Conservation (phyloP, 306 rosid genomes). For the Cucumis sativus region DNA sequence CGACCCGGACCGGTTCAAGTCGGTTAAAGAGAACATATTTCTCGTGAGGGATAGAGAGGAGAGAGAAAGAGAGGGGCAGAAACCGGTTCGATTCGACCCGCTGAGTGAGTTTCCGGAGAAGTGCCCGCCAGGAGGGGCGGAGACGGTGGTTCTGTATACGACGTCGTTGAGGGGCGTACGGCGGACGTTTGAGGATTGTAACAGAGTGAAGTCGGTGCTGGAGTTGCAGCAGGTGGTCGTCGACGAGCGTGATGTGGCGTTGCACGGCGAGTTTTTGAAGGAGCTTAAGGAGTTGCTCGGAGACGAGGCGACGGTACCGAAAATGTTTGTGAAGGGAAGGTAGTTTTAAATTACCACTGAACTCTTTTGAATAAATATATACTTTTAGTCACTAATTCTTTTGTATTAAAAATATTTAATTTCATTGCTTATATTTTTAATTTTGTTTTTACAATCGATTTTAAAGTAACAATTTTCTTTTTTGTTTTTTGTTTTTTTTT, state of each 20-base stretch:
- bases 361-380: neutral
- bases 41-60: conserved; percentile 49
- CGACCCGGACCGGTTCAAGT: neutral
- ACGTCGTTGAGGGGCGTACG: conserved; percentile 79
- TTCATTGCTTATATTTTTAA: neutral
- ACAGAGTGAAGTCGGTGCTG: conserved; percentile 36
- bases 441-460: neutral
- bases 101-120: conserved; percentile 48
- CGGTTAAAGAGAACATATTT: conserved; percentile 59
- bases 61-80: conserved; percentile 46
- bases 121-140: conserved; percentile 60
- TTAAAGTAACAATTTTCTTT: too few relatives aligned
- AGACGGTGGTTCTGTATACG: conserved; percentile 67
- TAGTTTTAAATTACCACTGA: neutral
- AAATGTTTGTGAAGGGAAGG: conserved; percentile 74
- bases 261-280: conserved; percentile 49
- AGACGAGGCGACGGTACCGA: conserved; percentile 35
- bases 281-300: conserved; percentile 48
- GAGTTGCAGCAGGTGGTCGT: conserved; percentile 45
- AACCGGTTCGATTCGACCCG: conserved; percentile 31
- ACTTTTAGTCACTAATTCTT: neutral
- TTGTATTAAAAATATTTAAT: too few relatives aligned
- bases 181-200: conserved; percentile 67
- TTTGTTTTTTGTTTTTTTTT: too few relatives aligned
- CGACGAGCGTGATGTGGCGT: conserved; percentile 88